Conservation (phyloP, 148 eudicot species). For the Rhododendron molle region DNA sequence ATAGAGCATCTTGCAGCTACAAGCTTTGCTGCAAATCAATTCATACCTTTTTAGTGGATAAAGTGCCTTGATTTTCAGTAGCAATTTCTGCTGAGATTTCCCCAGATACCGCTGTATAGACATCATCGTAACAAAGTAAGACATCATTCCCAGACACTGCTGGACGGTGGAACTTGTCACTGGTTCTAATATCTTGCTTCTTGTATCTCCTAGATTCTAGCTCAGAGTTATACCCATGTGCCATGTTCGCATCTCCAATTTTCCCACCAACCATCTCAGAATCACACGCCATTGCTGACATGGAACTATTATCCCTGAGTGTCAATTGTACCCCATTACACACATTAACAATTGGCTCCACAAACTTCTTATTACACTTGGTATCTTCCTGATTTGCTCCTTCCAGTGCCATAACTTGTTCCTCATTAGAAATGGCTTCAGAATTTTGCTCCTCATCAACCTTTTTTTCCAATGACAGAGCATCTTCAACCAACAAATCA, state of each 20-base stretch:
- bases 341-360: constrained; percentile 1
- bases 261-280: constrained; percentile 13
- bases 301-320: constrained; percentile 8
- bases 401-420: constrained; percentile 7
- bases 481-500: constrained; percentile 23
- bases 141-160: constrained; percentile 5
- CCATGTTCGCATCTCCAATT: constrained; percentile 9
- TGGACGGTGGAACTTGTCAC: constrained; percentile 15
- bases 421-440: constrained; percentile 17
- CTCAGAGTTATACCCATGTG: constrained; percentile 1
- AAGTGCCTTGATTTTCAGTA: constrained; percentile 16
- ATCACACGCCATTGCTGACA: constrained; percentile 18
- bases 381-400: constrained; percentile 10
- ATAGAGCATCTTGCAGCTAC: not conserved
- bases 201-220: constrained; percentile 9
- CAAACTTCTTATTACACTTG: not conserved
- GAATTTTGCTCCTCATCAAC: constrained; percentile 11
- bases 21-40: not conserved
- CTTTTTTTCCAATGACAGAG: constrained; percentile 4
- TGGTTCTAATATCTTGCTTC: constrained; percentile 13
- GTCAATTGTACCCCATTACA: constrained; percentile 9
- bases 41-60: constrained; percentile 35
- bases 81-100: constrained; percentile 22
- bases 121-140: not conserved
- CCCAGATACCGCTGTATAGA: not conserved